Evolutionary conservation across 75 land plant species (phyloP).

Genomic region (Pinus tabuliformis): DNA sequence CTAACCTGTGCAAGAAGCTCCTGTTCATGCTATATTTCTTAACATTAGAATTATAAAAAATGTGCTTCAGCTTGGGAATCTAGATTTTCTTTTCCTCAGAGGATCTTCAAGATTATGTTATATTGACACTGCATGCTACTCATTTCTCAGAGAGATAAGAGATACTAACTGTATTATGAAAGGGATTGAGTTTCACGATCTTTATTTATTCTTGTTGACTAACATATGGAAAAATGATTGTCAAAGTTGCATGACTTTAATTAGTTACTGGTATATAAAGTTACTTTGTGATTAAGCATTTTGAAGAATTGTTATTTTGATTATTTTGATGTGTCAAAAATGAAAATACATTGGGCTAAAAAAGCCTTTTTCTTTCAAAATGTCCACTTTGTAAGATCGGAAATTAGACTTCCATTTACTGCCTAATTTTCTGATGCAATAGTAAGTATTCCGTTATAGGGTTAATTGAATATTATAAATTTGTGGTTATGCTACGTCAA

Average conservation of each 20-base stretch:
- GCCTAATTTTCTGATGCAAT: neutral
- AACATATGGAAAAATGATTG: neutral
- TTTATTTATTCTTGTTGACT: neutral
- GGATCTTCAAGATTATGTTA: neutral
- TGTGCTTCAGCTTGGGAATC: neutral
- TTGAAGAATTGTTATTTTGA: neutral
- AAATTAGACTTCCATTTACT: neutral
- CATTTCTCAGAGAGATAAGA: no score
- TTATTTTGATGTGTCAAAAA: neutral
- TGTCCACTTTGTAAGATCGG: neutral
- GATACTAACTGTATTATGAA: neutral
- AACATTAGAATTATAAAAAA: no score
- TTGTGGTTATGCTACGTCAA: neutral
- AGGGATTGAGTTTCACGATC: neutral
- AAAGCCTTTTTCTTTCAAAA: neutral
- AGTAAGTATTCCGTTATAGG: neutral
- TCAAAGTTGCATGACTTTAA: neutral
- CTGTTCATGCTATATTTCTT: no score
- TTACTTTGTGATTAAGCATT: neutral
- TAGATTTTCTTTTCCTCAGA: neutral
- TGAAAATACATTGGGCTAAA: neutral
- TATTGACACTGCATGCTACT: no score
- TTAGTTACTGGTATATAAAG: neutral
- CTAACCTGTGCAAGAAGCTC: no score
- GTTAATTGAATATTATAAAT: neutral